A percentile compares a stretch with the other conserved stretches of the same genome.
Evolutionary conservation across 208 protist genomes (phyloP).

Genomic region (Leishmania turanica): DNA sequence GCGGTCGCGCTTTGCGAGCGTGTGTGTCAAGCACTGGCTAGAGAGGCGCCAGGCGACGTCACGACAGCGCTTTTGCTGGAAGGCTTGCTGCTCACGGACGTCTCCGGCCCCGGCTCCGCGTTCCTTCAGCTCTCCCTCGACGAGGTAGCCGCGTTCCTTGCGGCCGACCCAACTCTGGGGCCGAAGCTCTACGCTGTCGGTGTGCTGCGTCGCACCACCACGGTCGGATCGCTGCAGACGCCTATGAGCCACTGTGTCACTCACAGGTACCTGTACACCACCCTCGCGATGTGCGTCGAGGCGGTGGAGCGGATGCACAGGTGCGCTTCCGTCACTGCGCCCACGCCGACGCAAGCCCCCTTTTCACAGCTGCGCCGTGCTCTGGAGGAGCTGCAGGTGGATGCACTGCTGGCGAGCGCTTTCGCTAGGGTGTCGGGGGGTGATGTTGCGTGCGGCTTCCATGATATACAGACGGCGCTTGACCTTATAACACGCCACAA

Average conservation of each 20-base stretch:
- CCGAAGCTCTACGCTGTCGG: slow-evolving; percentile 57
- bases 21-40: slow-evolving; percentile 40
- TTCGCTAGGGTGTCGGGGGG: slow-evolving; percentile 37
- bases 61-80: slow-evolving; percentile 33
- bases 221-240: slow-evolving; percentile 15
- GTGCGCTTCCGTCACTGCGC: background rate
- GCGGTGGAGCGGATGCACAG: slow-evolving; percentile 18
- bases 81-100: slow-evolving; percentile 43
- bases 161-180: slow-evolving; percentile 23
- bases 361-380: slow-evolving; percentile 34
- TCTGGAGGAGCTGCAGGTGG: slow-evolving; percentile 66
- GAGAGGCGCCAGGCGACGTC: slow-evolving; percentile 21
- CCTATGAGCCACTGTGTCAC: slow-evolving; percentile 25
- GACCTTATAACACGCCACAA: slow-evolving; percentile 33
- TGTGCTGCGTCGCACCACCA: slow-evolving; percentile 48
- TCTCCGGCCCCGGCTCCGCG: slow-evolving; percentile 20
- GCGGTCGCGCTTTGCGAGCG: slow-evolving; percentile 37
- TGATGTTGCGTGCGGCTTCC: slow-evolving; percentile 49
- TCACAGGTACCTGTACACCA: slow-evolving; percentile 35
- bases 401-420: slow-evolving; percentile 61
- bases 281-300: slow-evolving; percentile 19
- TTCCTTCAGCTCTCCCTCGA: slow-evolving; percentile 22
- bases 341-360: background rate
- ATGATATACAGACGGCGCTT: slow-evolving; percentile 58
- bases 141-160: slow-evolving; percentile 20